Percentiles rank a stretch among this genome's conserved stretches.
Evolutionary conservation across 75 land plant genomes (phyloP).

Genomic region (Cryptomeria japonica): DNA sequence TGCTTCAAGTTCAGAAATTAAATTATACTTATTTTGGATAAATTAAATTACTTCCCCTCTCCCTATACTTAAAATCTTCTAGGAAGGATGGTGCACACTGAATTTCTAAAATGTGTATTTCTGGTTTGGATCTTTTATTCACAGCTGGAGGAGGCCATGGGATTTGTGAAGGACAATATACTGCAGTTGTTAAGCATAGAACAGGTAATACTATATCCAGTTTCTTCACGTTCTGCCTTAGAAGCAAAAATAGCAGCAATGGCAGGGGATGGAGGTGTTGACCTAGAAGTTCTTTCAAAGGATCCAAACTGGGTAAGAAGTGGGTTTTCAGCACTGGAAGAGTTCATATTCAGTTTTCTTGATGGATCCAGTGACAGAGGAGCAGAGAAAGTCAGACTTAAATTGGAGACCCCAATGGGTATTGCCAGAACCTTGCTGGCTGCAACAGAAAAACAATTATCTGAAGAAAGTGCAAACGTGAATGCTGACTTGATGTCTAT

Average conservation of each 20-base stretch:
- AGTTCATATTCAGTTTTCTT: constrained; percentile 71
- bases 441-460: constrained; percentile 58
- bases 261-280: constrained; percentile 15
- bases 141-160: constrained; percentile 49
- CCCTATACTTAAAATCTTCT: constrained; percentile 5
- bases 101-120: background rate
- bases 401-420: constrained; percentile 84
- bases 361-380: constrained; percentile 81
- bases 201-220: constrained; percentile 64
- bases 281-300: constrained; percentile 19
- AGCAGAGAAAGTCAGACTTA: constrained; percentile 75
- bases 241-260: constrained; percentile 68
- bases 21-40: background rate
- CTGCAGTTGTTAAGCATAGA: constrained; percentile 71
- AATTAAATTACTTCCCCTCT: background rate
- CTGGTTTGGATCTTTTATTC: background rate
- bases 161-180: constrained; percentile 75
- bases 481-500: constrained; percentile 51
- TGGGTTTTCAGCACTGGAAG: constrained; percentile 71
- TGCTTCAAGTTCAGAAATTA: background rate
- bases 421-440: constrained; percentile 70
- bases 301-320: constrained; percentile 46
- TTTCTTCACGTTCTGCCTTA: constrained; percentile 83
- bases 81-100: background rate
- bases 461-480: constrained; percentile 49